Percentiles rank a stretch among this genome's conserved stretches.
Evolutionary conservation across 164 flowering plant genomes (phyloP).

Genomic region (Nymphaea thermarum): DNA sequence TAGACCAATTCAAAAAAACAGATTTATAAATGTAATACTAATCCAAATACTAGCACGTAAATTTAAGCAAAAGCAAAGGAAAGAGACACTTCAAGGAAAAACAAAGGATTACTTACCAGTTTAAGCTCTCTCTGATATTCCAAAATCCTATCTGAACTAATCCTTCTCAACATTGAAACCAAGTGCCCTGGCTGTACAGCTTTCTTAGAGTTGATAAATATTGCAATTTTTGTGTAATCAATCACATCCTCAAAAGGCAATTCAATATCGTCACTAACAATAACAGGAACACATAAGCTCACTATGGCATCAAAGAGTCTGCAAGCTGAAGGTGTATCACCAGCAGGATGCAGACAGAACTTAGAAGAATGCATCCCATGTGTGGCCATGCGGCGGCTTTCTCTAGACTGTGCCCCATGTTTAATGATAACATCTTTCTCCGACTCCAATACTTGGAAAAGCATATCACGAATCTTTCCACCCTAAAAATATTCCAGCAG

Average conservation of each 20-base stretch:
- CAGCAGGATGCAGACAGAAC: conserved; percentile 97
- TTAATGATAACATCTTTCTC: conserved; percentile 71
- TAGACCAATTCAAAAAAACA: neutral
- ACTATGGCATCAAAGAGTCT: conserved; percentile 97
- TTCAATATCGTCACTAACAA: conserved; percentile 81
- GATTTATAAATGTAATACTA: neutral
- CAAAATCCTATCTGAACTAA: conserved; percentile 40
- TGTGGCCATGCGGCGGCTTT: conserved; percentile 81
- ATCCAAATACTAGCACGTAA: neutral
- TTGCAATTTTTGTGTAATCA: conserved; percentile 73
- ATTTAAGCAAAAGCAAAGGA: neutral
- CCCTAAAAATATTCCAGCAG: conserved; percentile 32
- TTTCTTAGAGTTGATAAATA: conserved; percentile 59
- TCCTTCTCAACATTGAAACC: conserved; percentile 38
- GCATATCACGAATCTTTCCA: conserved; percentile 85
- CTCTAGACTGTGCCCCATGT: conserved; percentile 96
- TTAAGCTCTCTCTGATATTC: conserved; percentile 64
- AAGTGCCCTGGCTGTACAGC: conserved; percentile 67
- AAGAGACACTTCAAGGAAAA: neutral
- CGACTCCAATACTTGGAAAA: conserved; percentile 73
- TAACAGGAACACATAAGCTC: conserved; percentile 91
- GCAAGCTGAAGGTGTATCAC: conserved; percentile 99
- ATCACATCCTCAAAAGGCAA: conserved; percentile 93
- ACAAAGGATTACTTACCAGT: conserved; percentile 26
- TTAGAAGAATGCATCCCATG: conserved; percentile 95